phyloP scores from a whole-genome alignment of 352 stramenopile species.

The Phytophthora parvispora region DNA sequence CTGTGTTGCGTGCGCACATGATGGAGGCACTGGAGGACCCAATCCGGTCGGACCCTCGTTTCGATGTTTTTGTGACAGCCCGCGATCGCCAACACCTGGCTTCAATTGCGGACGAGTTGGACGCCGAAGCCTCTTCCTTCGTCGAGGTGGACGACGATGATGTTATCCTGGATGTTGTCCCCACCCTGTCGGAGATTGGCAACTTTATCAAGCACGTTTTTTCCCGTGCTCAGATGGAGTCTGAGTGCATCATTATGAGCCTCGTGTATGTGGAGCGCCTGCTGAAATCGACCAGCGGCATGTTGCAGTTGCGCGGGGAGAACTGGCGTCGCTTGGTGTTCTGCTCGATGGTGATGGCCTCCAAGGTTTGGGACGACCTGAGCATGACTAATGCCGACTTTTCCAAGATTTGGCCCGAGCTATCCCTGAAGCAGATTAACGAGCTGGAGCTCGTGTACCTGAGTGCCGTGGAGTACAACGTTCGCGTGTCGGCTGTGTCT shows the following conservation, averaged over 20 bases:
- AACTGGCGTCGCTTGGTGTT: constrained; percentile 98
- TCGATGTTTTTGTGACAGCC: constrained; percentile 78
- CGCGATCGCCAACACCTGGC: constrained; percentile 48
- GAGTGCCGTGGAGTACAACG: constrained; percentile 91
- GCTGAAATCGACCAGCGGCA: constrained; percentile 91
- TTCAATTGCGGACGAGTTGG: constrained; percentile 37
- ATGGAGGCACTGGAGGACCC: constrained; percentile 83
- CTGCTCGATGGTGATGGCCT: constrained; percentile 97
- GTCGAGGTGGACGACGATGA: constrained; percentile 39
- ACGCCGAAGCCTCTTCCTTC: constrained; percentile 32
- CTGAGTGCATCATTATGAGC: constrained; percentile 98
- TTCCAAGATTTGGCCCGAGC: constrained; percentile 93
- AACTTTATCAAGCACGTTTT: constrained; percentile 97
- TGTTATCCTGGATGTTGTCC: constrained; percentile 63
- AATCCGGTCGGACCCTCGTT: constrained; percentile 59
- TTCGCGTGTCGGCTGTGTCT: constrained; percentile 88
- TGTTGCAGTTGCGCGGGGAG: constrained; percentile 74
- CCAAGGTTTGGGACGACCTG: constrained; percentile 98
- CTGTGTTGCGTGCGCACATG: constrained; percentile 97
- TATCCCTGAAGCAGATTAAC: constrained; percentile 96
- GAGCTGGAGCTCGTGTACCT: constrained; percentile 96
- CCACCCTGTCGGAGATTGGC: constrained; percentile 91
- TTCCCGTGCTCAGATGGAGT: constrained; percentile 92
- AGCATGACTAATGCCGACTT: constrained; percentile 99
- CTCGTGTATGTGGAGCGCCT: constrained; percentile 98